These are phyloP conservation scores for Ligustrum vulgare DNA, from an alignment of 257 asterid genomes.

Conservation along the genomic window DNA sequence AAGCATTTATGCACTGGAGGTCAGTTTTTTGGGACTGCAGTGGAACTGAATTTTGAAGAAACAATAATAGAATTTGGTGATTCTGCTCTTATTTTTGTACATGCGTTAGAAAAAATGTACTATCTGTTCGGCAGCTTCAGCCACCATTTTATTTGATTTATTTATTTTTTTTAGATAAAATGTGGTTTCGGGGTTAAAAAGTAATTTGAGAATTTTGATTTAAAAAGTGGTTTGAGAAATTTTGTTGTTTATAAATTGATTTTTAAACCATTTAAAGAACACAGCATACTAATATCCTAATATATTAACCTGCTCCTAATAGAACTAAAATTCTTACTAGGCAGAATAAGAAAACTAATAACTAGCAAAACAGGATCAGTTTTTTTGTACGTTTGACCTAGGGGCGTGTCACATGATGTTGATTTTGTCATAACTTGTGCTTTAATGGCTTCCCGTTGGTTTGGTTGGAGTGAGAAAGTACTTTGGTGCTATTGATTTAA, in stretches of 20 bases:
- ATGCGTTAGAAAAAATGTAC: neutral
- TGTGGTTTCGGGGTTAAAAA: too few species aligned
- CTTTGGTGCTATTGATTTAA: neutral
- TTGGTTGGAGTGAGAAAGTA: neutral
- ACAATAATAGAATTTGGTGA: neutral
- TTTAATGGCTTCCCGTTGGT: neutral
- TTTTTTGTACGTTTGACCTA: neutral
- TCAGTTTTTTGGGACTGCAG: neutral
- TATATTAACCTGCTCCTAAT: neutral
- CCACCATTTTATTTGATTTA: too few species aligned
- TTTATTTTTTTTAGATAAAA: too few species aligned
- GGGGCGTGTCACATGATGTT: neutral
- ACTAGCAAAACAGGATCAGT: neutral
- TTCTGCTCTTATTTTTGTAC: neutral
- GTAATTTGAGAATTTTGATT: too few species aligned
- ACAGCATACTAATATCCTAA: neutral
- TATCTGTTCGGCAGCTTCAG: too few species aligned
- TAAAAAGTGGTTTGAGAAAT: too few species aligned
- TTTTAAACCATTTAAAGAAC: too few species aligned
- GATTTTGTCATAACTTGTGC: neutral
- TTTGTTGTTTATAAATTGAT: too few species aligned
- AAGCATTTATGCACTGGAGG: neutral
- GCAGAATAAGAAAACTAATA: neutral
- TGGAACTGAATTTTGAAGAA: neutral
- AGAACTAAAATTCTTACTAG: neutral